Conservation (phyloP, 1,139 yeast species). For the Lodderomyces beijingensis region DNA sequence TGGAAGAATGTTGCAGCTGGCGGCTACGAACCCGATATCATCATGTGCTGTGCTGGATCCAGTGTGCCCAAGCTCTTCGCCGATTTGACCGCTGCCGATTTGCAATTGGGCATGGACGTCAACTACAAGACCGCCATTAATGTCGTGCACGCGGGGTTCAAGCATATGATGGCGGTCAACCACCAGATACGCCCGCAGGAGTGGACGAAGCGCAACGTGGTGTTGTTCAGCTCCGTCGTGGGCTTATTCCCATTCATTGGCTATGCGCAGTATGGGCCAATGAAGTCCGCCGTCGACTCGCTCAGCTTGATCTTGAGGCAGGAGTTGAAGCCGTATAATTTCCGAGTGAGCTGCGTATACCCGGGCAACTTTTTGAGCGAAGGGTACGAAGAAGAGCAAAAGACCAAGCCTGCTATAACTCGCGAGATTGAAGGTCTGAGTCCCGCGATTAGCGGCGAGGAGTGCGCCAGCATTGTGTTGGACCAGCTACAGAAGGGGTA, state of each 20-base stretch:
- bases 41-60: conserved; percentile 86
- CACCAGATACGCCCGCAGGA: conserved; percentile 14
- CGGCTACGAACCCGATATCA: conserved; percentile 57
- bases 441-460: conserved; percentile 59
- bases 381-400: conserved; percentile 78
- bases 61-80: conserved; percentile 74
- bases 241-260: conserved; percentile 90
- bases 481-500: conserved; percentile 59
- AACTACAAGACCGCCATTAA: conserved; percentile 75
- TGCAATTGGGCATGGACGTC: conserved; percentile 56
- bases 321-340: conserved; percentile 67
- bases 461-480: conserved; percentile 62
- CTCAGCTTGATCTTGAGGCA: conserved; percentile 76
- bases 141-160: conserved; percentile 59
- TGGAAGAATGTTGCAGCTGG: conserved; percentile 26
- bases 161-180: conserved; percentile 24
- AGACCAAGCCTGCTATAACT: conserved; percentile 83
- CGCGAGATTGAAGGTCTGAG: conserved; percentile 82
- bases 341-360: conserved; percentile 57
- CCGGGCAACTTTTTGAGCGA: conserved; percentile 92
- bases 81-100: conserved; percentile 57
- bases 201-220: conserved; percentile 46
- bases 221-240: conserved; percentile 75
- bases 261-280: conserved; percentile 84
- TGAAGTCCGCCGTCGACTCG: conserved; percentile 76